Percentiles rank a stretch among this genome's conserved stretches.
Evolutionary conservation across 208 protist genomes (phyloP).

Genomic region (Trypanosoma avium): DNA sequence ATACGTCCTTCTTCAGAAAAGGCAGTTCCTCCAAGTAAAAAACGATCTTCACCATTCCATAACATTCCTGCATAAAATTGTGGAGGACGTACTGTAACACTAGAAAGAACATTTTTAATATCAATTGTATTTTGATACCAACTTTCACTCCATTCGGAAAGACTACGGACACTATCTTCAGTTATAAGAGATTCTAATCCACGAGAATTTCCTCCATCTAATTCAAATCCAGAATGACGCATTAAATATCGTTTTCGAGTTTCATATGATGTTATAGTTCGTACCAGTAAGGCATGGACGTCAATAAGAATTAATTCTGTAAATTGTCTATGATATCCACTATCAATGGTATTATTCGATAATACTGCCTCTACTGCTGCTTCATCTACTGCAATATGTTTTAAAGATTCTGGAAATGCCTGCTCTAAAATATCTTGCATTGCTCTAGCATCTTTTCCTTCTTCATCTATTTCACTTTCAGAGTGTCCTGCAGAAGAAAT

Average conservation of each 20-base stretch:
- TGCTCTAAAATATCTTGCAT: conserved; percentile 7
- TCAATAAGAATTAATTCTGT: conserved; percentile 23
- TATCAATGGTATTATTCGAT: conserved; percentile 1
- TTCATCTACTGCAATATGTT: conserved; percentile 23
- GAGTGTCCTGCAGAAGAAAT: background rate
- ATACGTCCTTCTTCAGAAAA: conserved; percentile 77
- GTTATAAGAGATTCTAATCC: background rate
- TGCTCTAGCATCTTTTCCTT: conserved; percentile 13
- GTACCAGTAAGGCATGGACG: conserved; percentile 7
- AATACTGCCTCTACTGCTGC: conserved; percentile 2
- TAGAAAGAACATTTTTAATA: conserved; percentile 12
- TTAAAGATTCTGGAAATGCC: conserved; percentile 25
- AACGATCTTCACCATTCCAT: conserved; percentile 47
- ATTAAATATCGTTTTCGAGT: conserved; percentile 11
- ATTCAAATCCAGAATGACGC: background rate
- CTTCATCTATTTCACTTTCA: background rate
- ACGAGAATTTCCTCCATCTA: background rate
- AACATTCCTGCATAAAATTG: conserved; percentile 62
- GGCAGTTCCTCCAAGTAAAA: conserved; percentile 61
- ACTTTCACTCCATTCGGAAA: conserved; percentile 19
- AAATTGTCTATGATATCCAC: conserved; percentile 30
- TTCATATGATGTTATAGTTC: conserved; percentile 1
- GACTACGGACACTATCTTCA: conserved; percentile 16
- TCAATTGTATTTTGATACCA: conserved; percentile 1
- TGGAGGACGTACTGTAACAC: conserved; percentile 58